Evolutionary conservation across 768 basidiomycete species (phyloP), one percentile per base, ranked within the genome.

Genomic region (Kwoniella newhampshirensis): DNA sequence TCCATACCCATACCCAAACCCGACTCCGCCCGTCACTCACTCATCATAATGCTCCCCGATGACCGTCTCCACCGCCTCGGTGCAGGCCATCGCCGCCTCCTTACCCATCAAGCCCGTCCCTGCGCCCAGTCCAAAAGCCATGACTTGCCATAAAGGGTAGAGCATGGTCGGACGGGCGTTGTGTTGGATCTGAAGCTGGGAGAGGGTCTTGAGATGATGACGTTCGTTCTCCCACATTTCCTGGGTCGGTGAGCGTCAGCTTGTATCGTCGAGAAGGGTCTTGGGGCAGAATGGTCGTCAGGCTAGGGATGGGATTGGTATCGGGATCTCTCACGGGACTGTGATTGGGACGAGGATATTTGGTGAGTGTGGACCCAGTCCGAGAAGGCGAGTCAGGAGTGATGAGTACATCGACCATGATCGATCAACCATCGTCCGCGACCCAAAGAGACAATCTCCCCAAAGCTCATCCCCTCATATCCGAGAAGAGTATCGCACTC

Each of bases 31-130:
- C 43, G 5, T n/a, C 12, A 82, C 89, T 72, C 73, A 94, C 93
- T 96, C 91, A 74, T 97, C 90, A 68, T 98, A 98, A 77, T 98
- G 93, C 76, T 98, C 93, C 37, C 93, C 93, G 50, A 98, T 98
- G 54, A 91, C 91, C 0, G 93, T 96, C 76, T 98, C 93, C 18
- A 98, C 92, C 0, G 93, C 93, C 75, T 98, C 93, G 0, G 93
- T 98, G 69, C 93, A 97, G 5, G 93, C 93, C 93, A 98, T 98
- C 0, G 93, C 91, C 12, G 92, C 91, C 65, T 96, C 87, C 70
- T 85, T 87, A 35, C 93, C 88, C 83, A 94, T 81, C 20, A 94
- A 77, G 0, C 89, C 93, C 0, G 93, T 96, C 0, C 79, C 82
- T 4, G 86, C 86, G 4, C 93, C 93, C 7, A 98, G 79, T 3